Conservation (phyloP, 1,284 basidiomycete genomes). For the Ustilago hordei region DNA sequence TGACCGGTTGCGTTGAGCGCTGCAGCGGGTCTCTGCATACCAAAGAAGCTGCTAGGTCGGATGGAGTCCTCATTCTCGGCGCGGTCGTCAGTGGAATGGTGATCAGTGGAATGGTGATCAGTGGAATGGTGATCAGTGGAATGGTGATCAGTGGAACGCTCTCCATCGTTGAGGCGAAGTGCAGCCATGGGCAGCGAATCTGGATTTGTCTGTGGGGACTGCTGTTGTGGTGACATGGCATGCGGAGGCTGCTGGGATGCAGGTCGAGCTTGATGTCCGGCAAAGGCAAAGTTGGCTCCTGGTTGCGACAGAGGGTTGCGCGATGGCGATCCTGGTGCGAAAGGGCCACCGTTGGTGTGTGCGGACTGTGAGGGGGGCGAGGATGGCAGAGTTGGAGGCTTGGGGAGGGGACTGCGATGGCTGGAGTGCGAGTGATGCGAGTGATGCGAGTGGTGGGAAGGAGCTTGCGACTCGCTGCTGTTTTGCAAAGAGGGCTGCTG, state of each 20-base stretch:
- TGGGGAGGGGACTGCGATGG: constrained; percentile 39
- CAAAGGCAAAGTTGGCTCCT: constrained; percentile 16
- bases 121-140: constrained; percentile 1
- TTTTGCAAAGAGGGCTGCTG: constrained; percentile 23
- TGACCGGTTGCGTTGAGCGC: constrained; percentile 47
- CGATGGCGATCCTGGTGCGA: constrained; percentile 13
- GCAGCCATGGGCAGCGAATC: constrained; percentile 22
- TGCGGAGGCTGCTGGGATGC: constrained; percentile 1
- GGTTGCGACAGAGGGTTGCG: constrained; percentile 15
- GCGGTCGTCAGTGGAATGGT: constrained; percentile 11
- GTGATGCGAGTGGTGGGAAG: constrained; percentile 13
- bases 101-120: constrained; percentile 8
- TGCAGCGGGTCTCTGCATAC: constrained; percentile 56
- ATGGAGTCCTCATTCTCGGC: constrained; percentile 28
- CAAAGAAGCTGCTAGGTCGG: constrained; percentile 59
- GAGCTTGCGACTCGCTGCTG: constrained; percentile 29
- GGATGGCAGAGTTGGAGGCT: constrained; percentile 25
- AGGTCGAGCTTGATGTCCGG: constrained; percentile 8
- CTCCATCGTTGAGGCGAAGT: constrained; percentile 20
- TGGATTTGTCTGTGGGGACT: constrained; percentile 4
- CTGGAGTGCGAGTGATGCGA: constrained; percentile 27
- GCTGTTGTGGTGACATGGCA: constrained; percentile 3
- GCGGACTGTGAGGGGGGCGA: constrained; percentile 14
- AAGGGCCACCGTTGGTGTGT: constrained; percentile 5
- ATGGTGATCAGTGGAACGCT: constrained; percentile 14